Evolutionary conservation across 352 stramenopile genomes (phyloP).

Genomic region (Phytophthora gonapodyides): DNA sequence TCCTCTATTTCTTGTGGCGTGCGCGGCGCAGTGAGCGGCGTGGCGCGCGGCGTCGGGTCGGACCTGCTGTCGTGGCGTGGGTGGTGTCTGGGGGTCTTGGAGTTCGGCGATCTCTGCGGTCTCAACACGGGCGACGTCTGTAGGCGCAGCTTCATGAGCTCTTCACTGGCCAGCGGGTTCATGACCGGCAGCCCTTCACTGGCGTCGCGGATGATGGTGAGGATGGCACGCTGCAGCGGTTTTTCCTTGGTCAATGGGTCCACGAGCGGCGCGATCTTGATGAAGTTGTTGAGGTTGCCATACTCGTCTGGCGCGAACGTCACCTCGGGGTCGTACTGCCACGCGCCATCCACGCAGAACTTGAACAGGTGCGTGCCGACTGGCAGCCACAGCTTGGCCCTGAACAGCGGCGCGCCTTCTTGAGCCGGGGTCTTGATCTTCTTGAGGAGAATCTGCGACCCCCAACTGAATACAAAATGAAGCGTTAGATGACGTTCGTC

Average conservation of each 20-base stretch:
- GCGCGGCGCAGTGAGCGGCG: conserved; percentile 40
- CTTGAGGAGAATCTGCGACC: conserved; percentile 73
- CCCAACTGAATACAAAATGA: conserved; percentile 52
- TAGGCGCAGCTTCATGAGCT: conserved; percentile 65
- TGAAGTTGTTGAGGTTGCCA: conserved; percentile 90
- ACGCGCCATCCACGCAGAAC: conserved; percentile 77
- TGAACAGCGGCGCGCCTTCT: conserved; percentile 26
- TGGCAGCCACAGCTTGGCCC: conserved; percentile 63
- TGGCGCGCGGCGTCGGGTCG: conserved; percentile 28
- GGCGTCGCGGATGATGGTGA: conserved; percentile 72
- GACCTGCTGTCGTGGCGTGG: conserved; percentile 29
- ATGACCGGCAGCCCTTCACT: conserved; percentile 62
- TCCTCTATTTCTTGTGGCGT: conserved; percentile 65
- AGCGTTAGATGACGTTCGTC: conserved; percentile 4
- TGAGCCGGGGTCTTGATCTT: conserved; percentile 22
- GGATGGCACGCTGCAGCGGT: conserved; percentile 55
- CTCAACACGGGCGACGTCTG: conserved; percentile 50
- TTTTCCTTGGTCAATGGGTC: conserved; percentile 49
- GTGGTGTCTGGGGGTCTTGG: conserved; percentile 8
- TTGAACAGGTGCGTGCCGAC: conserved; percentile 79
- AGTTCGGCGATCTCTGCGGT: conserved; percentile 32
- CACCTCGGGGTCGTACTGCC: conserved; percentile 86
- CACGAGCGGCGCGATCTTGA: conserved; percentile 49
- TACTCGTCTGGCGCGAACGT: conserved; percentile 83
- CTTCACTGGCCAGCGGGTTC: conserved; percentile 68